phyloP scores from a whole-genome alignment of 306 rosid genomes.

The Cucurbita ficifolia region DNA sequence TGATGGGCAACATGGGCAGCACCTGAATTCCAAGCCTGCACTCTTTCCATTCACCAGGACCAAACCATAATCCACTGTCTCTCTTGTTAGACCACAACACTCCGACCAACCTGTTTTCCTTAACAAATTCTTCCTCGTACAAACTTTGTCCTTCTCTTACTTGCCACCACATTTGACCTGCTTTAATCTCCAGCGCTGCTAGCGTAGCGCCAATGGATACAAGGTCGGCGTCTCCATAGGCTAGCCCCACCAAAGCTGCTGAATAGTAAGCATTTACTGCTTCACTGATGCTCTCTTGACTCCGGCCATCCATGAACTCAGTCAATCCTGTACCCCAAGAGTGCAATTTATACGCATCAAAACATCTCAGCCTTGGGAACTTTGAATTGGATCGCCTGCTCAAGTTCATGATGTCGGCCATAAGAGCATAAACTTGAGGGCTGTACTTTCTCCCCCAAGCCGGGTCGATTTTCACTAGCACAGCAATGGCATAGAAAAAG shows the following conservation, averaged over 20 bases:
- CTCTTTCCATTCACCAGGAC: conserved; percentile 59
- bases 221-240: conserved; percentile 47
- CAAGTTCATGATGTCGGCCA: conserved; percentile 54
- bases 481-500: conserved; percentile 65
- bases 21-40: conserved; percentile 68
- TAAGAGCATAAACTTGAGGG: conserved; percentile 48
- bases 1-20: conserved; percentile 51
- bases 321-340: conserved; percentile 84
- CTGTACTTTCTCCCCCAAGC: conserved; percentile 59
- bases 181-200: conserved; percentile 46
- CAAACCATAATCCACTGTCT: conserved; percentile 84
- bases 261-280: conserved; percentile 70
- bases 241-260: conserved; percentile 64
- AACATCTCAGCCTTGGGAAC: conserved; percentile 59
- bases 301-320: conserved; percentile 69
- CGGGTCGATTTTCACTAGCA: conserved; percentile 61
- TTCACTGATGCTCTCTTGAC: conserved; percentile 80
- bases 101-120: conserved; percentile 46
- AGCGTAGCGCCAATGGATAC: conserved; percentile 47
- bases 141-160: conserved; percentile 27
- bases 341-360: conserved; percentile 51
- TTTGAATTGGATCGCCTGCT: conserved; percentile 17
- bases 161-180: conserved; percentile 79
- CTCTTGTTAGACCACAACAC: conserved; percentile 73
- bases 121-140: conserved; percentile 41